Evolutionary conservation across 2,329 filamentous ascomycete species (phyloP).

Genomic region (Lasiodiplodia citricola): DNA sequence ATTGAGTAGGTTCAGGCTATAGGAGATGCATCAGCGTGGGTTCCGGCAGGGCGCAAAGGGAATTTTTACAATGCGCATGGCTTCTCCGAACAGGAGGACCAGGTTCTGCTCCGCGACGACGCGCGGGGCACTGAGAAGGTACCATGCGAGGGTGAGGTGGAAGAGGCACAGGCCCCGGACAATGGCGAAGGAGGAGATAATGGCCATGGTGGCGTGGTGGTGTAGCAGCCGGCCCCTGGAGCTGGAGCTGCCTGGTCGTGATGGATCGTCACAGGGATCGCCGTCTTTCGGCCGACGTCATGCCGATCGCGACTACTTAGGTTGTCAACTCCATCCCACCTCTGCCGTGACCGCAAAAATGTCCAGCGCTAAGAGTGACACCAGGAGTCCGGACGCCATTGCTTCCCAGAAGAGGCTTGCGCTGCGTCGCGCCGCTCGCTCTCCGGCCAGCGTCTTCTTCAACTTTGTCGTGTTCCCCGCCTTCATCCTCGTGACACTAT

Average conservation of each 20-base stretch:
- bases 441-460: conserved; percentile 17
- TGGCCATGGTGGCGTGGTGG: conserved; percentile 65
- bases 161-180: conserved; percentile 83
- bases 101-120: conserved; percentile 78
- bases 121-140: conserved; percentile 77
- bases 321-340: background rate
- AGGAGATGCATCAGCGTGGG: conserved; percentile 18
- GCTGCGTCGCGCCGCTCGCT: conserved; percentile 17
- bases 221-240: background rate
- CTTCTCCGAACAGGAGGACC: conserved; percentile 81
- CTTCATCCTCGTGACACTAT: conserved; percentile 11
- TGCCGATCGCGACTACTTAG: too few relatives aligned
- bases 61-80: conserved; percentile 74
- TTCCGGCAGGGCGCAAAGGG: background rate
- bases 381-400: conserved; percentile 1
- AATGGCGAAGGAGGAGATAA: conserved; percentile 80
- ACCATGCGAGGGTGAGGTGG: conserved; percentile 81
- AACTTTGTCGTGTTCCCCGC: conserved; percentile 21
- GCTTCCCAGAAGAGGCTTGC: conserved; percentile 19
- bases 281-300: conserved; percentile 7
- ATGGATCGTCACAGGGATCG: background rate
- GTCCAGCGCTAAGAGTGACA: conserved; percentile 5
- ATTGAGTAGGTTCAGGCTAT: conserved; percentile 69
- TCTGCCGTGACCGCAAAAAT: background rate
- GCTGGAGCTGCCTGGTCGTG: background rate